These are phyloP conservation scores for Schizophyllum amplum DNA, from an alignment of 1,284 basidiomycete genomes.

Conservation along the genomic window DNA sequence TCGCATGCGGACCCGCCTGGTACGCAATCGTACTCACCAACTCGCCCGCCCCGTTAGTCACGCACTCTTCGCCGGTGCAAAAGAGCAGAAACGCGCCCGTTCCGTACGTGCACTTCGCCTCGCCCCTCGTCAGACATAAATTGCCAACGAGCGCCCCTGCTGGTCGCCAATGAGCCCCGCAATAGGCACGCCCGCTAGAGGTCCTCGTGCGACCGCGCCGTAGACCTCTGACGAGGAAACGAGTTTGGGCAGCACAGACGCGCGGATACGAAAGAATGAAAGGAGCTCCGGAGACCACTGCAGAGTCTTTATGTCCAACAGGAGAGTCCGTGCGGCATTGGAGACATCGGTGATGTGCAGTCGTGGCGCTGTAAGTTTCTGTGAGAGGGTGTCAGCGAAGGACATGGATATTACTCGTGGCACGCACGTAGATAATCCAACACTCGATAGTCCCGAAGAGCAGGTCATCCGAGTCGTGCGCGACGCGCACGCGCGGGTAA, in stretches of 20 bases:
- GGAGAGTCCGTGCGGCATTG: slow-evolving; percentile 93
- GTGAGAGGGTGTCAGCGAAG: slow-evolving; percentile 9
- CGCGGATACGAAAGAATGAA: slow-evolving; percentile 81
- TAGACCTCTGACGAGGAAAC: slow-evolving; percentile 92
- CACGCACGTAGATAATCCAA: slow-evolving; percentile 86
- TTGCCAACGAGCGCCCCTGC: slow-evolving; percentile 96
- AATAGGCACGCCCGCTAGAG: slow-evolving; percentile 75
- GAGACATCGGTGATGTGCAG: slow-evolving; percentile 94
- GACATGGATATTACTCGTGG: slow-evolving; percentile 3
- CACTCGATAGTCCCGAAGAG: slow-evolving; percentile 94
- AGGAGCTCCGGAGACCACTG: slow-evolving; percentile 81
- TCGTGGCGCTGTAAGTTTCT: slow-evolving; percentile 77
- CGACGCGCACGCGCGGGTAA: slow-evolving; percentile 69
- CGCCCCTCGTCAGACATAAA: slow-evolving; percentile 80
- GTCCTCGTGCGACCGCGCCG: slow-evolving; percentile 63
- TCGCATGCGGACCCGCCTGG: slow-evolving; percentile 73
- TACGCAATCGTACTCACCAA: slow-evolving; percentile 54
- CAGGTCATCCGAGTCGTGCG: slow-evolving; percentile 78
- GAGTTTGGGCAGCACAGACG: slow-evolving; percentile 78
- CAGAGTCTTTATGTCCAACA: slow-evolving; percentile 79
- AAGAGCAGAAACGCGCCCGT: slow-evolving; percentile 96
- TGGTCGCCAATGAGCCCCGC: slow-evolving; percentile 95
- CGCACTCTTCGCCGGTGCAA: slow-evolving; percentile 84
- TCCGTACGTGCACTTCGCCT: slow-evolving; percentile 94
- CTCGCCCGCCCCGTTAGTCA: slow-evolving; percentile 46